phyloP scores from a whole-genome alignment of 139 green algal species.

The Chlorella ohadii region DNA sequence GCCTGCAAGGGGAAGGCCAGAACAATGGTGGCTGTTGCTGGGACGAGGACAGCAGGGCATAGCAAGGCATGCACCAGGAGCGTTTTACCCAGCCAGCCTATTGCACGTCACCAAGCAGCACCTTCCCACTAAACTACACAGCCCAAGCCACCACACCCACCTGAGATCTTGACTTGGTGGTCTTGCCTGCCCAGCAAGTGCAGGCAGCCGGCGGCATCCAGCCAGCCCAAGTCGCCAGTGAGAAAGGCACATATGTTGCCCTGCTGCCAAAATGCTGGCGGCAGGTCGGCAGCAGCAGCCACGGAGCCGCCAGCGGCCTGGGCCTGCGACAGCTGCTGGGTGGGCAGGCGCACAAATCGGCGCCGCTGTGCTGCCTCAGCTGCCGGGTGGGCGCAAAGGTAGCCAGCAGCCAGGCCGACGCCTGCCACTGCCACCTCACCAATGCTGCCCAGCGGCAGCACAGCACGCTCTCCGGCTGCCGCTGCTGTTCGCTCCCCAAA shows the following conservation, averaged over 20 bases:
- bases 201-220: slow-evolving; percentile 38
- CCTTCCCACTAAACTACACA: too few species aligned
- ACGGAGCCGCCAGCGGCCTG: background rate
- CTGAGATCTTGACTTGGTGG: slow-evolving; percentile 55
- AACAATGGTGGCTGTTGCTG: too few species aligned
- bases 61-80: too few species aligned
- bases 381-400: background rate
- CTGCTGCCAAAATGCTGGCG: background rate
- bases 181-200: slow-evolving; percentile 46
- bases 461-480: background rate
- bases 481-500: background rate
- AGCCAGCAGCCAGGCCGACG: slow-evolving; percentile 52
- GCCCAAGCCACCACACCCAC: too few species aligned
- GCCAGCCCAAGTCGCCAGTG: slow-evolving; percentile 48
- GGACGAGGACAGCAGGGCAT: too few species aligned
- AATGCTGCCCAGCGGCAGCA: background rate
- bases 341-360: slow-evolving; percentile 16
- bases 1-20: slow-evolving; percentile 13
- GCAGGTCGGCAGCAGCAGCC: background rate
- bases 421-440: slow-evolving; percentile 62
- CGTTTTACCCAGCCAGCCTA: too few species aligned
- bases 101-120: too few species aligned
- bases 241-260: slow-evolving; percentile 23
- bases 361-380: background rate
- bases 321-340: background rate